A percentile compares a stretch with the other conserved stretches of the same genome.
phyloP scores from a whole-genome alignment of 2,329 filamentous ascomycete genomes.

The Catunica adiposa region DNA sequence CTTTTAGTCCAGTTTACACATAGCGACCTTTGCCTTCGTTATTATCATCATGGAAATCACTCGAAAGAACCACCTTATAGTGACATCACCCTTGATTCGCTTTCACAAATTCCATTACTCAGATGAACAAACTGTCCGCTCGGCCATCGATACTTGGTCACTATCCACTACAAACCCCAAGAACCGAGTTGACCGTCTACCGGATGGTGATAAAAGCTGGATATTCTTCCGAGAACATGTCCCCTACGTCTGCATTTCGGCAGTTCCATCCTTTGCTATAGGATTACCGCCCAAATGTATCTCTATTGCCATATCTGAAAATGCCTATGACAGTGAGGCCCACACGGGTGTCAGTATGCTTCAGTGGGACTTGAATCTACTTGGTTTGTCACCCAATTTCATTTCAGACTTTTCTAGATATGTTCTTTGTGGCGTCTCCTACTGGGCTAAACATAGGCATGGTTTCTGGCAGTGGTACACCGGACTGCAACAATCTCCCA shows the following conservation, averaged over 20 bases:
- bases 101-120: neutral
- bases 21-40: neutral
- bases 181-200: conserved; percentile 2
- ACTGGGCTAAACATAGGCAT: neutral
- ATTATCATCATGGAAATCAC: conserved; percentile 1
- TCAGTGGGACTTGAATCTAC: neutral
- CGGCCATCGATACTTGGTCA: neutral
- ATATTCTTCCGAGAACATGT: conserved; percentile 6
- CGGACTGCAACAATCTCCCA: neutral
- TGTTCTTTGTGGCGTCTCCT: neutral
- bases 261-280: neutral
- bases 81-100: conserved; percentile 2
- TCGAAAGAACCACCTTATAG: neutral
- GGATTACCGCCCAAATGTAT: neutral
- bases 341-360: neutral
- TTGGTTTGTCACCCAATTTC: neutral
- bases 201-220: neutral
- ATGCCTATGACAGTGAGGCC: neutral
- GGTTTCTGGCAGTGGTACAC: neutral
- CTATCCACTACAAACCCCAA: neutral
- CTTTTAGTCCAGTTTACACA: no score
- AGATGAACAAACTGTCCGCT: neutral
- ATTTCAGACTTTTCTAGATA: conserved; percentile 5
- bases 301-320: neutral
- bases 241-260: conserved; percentile 3